These are phyloP conservation scores for Xylariaceae sp. DNA, from an alignment of 2,329 filamentous ascomycete species.

Conservation along the genomic window DNA sequence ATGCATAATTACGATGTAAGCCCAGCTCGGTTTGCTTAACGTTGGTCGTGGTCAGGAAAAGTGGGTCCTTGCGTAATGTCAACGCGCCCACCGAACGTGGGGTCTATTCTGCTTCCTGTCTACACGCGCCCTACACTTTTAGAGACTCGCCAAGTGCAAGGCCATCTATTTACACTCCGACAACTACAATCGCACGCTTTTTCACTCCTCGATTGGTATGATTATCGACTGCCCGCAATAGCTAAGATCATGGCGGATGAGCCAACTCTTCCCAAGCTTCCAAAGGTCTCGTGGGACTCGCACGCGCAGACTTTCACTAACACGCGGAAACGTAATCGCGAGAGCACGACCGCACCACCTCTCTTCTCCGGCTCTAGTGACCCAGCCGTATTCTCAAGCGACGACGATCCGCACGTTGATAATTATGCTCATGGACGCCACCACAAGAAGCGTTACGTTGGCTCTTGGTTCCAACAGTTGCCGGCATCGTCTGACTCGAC, in stretches of 20 bases:
- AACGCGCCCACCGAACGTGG: conserved; percentile 23
- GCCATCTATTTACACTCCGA: not conserved
- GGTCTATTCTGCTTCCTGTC: conserved; percentile 9
- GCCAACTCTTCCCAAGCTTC: conserved; percentile 44
- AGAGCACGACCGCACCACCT: conserved; percentile 35
- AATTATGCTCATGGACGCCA: conserved; percentile 64
- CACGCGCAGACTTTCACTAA: conserved; percentile 40
- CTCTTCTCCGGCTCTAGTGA: conserved; percentile 69
- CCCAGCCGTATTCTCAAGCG: conserved; percentile 73
- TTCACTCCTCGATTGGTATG: not conserved
- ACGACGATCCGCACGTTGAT: conserved; percentile 71
- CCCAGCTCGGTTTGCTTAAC: not conserved
- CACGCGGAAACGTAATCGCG: conserved; percentile 49
- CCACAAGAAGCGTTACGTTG: conserved; percentile 67
- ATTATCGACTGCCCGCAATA: not conserved
- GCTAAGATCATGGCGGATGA: conserved; percentile 43
- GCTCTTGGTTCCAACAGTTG: conserved; percentile 71
- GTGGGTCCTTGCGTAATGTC: not conserved
- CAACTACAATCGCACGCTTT: not conserved
- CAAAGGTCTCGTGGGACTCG: conserved; percentile 41
- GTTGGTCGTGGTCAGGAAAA: not conserved
- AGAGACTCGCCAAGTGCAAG: conserved; percentile 11
- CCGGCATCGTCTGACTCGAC: conserved; percentile 57
- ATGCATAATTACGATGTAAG: no score
- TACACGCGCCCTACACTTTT: conserved; percentile 8